Evolutionary conservation across 2,329 filamentous ascomycete genomes (phyloP).

Genomic region (Colletotrichum spinosum): DNA sequence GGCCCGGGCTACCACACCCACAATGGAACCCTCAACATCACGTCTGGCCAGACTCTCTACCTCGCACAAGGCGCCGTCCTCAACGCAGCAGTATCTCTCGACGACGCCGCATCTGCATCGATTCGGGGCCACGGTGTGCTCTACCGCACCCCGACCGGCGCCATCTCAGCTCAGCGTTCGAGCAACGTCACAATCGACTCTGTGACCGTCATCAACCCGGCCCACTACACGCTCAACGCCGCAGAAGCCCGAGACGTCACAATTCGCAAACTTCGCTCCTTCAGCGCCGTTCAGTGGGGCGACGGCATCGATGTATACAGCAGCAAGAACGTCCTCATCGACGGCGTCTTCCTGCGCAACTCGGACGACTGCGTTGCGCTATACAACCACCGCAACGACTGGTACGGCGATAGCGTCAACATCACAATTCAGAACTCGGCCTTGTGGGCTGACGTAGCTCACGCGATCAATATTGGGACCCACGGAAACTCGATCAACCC

Average conservation of each 20-base stretch:
- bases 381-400: constrained; percentile 45
- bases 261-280: constrained; percentile 33
- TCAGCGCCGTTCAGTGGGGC: constrained; percentile 38
- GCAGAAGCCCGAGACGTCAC: constrained; percentile 34
- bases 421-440: constrained; percentile 45
- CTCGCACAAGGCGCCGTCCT: not conserved
- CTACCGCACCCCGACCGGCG: constrained; percentile 18
- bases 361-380: constrained; percentile 49
- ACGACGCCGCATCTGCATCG: constrained; percentile 32
- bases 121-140: constrained; percentile 41
- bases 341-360: constrained; percentile 47
- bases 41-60: constrained; percentile 4
- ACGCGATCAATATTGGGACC: constrained; percentile 49
- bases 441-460: constrained; percentile 46
- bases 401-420: constrained; percentile 45
- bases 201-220: constrained; percentile 34
- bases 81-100: constrained; percentile 1
- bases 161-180: constrained; percentile 35
- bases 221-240: constrained; percentile 30
- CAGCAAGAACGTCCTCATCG: constrained; percentile 40
- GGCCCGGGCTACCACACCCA: constrained; percentile 40
- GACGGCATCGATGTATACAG: constrained; percentile 43
- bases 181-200: constrained; percentile 38
- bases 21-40: constrained; percentile 32
- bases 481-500: constrained; percentile 46